Conservation (phyloP, 2,329 filamentous ascomycete species). For the Alternaria sp. region DNA sequence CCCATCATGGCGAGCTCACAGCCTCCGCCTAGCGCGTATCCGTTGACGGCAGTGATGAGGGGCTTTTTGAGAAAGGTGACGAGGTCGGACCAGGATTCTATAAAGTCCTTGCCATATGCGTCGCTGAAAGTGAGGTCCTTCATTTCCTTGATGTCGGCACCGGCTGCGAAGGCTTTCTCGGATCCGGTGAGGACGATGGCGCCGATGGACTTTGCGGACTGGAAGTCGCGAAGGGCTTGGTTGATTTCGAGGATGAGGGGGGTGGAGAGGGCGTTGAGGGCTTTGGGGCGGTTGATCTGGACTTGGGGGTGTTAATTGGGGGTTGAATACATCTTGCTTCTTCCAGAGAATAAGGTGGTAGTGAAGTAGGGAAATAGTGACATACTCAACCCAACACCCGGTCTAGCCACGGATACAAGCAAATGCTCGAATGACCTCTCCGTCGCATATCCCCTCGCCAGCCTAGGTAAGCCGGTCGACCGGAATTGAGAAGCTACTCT, state of each 20-base stretch:
- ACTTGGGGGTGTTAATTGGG: slow-evolving; percentile 63
- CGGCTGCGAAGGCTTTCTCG: slow-evolving; percentile 78
- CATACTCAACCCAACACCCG: slow-evolving; percentile 88
- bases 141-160: slow-evolving; percentile 99
- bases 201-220: slow-evolving; percentile 43
- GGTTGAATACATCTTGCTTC: background rate
- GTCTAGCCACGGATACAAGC: slow-evolving; percentile 80
- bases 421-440: slow-evolving; percentile 76
- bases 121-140: slow-evolving; percentile 85
- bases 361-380: background rate
- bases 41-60: slow-evolving; percentile 91
- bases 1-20: slow-evolving; percentile 98
- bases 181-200: slow-evolving; percentile 79
- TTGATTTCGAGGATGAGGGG: slow-evolving; percentile 87
- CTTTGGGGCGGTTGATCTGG: slow-evolving; percentile 91
- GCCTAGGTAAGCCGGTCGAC: slow-evolving; percentile 64
- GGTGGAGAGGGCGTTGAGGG: slow-evolving; percentile 90
- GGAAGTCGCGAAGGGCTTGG: slow-evolving; percentile 48
- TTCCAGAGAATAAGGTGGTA: background rate
- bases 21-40: slow-evolving; percentile 91
- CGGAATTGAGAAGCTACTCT: slow-evolving; percentile 68
- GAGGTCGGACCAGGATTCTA: slow-evolving; percentile 90
- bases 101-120: slow-evolving; percentile 90
- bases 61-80: slow-evolving; percentile 89
- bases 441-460: slow-evolving; percentile 61